phyloP scores from a whole-genome alignment of 1,139 yeast genomes.

The Williopsis jadinii region DNA sequence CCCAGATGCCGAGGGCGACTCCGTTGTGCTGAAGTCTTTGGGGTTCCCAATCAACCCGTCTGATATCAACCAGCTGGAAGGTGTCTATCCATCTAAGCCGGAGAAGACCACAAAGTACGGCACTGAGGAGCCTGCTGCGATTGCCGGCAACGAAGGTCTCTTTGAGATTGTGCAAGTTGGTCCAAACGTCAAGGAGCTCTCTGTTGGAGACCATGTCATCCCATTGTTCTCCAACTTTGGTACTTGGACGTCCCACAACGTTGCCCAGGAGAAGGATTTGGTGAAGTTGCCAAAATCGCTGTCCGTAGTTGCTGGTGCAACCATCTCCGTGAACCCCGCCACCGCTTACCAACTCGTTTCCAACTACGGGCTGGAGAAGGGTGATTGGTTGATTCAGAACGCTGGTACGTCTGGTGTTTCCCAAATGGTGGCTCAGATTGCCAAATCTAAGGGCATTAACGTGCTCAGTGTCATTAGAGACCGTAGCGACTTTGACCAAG shows the following conservation, averaged over 20 bases:
- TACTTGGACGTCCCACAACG: constrained; percentile 88
- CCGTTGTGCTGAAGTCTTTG: constrained; percentile 34
- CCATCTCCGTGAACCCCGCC: constrained; percentile 84
- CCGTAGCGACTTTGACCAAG: constrained; percentile 62
- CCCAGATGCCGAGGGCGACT: constrained; percentile 35
- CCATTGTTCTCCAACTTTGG: constrained; percentile 84
- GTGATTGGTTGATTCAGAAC: constrained; percentile 94
- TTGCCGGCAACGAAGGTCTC: constrained; percentile 92
- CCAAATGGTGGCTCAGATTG: constrained; percentile 87
- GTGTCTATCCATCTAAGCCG: constrained; percentile 89
- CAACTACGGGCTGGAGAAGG: constrained; percentile 54
- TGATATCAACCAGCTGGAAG: constrained; percentile 84
- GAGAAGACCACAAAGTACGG: constrained; percentile 46
- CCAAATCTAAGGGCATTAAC: constrained; percentile 67
- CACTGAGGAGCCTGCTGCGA: constrained; percentile 57
- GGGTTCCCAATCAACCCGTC: constrained; percentile 95
- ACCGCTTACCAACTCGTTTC: constrained; percentile 90
- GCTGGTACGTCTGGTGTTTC: constrained; percentile 98
- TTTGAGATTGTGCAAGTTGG: constrained; percentile 79
- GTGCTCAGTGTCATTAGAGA: constrained; percentile 86
- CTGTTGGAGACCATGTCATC: constrained; percentile 83
- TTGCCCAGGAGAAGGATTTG: constrained; percentile 43
- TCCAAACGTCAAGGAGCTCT: constrained; percentile 33
- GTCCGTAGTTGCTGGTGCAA: constrained; percentile 68
- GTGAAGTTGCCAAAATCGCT: constrained; percentile 44